Evolutionary conservation across 2,329 filamentous ascomycete genomes (phyloP).

Genomic region (Phyllosticta paracitricarpa): DNA sequence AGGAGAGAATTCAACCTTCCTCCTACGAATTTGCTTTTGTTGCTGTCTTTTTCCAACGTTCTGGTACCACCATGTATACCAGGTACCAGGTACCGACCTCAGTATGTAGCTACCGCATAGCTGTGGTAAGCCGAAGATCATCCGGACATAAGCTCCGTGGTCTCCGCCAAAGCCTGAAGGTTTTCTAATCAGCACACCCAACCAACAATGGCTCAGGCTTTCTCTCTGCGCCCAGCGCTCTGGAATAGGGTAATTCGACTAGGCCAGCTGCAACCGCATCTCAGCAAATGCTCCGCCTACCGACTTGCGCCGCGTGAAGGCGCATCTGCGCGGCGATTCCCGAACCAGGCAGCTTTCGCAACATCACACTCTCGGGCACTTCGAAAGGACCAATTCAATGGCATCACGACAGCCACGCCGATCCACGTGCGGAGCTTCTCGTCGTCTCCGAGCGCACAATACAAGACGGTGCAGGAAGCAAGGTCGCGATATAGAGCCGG

Average conservation of each 20-base stretch:
- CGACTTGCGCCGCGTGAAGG: neutral
- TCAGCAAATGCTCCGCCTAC: neutral
- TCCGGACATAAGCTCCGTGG: neutral
- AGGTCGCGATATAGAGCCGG: conserved; percentile 10
- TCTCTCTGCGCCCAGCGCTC: neutral
- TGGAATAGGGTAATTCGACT: neutral
- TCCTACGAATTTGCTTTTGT: too few relatives aligned
- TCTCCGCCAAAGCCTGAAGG: neutral
- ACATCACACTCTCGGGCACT: neutral
- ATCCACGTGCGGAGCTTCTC: neutral
- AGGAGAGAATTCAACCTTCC: too few relatives aligned
- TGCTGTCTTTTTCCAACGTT: too few relatives aligned
- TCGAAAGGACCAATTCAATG: neutral
- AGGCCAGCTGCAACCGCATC: neutral
- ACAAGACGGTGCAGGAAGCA: conserved; percentile 11
- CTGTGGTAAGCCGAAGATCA: neutral
- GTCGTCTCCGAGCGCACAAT: neutral
- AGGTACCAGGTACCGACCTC: too few relatives aligned
- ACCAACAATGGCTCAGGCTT: neutral
- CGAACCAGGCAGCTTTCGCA: neutral
- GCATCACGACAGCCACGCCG: neutral
- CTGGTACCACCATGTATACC: too few relatives aligned
- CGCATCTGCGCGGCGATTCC: neutral
- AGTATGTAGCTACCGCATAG: too few relatives aligned
- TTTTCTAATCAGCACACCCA: neutral